These are phyloP conservation scores for Rhytidhysteron rufulum DNA, from an alignment of 2,329 filamentous ascomycete species.

Conservation along the genomic window DNA sequence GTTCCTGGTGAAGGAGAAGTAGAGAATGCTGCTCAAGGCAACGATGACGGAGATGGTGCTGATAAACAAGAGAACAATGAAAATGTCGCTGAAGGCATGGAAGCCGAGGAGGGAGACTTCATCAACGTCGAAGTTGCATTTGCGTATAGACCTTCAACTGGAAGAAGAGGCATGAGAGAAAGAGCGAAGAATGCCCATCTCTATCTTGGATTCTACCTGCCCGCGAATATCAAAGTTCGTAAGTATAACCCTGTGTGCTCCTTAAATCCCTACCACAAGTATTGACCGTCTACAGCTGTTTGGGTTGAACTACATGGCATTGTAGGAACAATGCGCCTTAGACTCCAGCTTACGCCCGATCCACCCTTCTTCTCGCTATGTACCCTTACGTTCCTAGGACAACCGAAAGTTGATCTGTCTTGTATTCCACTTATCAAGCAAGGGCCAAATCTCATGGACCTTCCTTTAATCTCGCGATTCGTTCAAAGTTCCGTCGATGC, in stretches of 20 bases:
- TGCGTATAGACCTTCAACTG: conserved; percentile 64
- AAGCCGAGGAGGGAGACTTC: conserved; percentile 73
- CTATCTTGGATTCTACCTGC: conserved; percentile 68
- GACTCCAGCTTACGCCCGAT: conserved; percentile 70
- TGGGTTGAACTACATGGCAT: conserved; percentile 74
- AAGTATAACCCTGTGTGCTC: conserved; percentile 14
- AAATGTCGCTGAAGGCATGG: conserved; percentile 58
- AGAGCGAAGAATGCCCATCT: conserved; percentile 71
- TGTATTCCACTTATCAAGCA: conserved; percentile 68
- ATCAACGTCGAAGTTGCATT: conserved; percentile 74
- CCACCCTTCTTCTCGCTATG: conserved; percentile 74
- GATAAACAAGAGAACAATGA: conserved; percentile 25
- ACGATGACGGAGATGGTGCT: conserved; percentile 22
- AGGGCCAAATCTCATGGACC: conserved; percentile 69
- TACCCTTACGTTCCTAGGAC: conserved; percentile 70
- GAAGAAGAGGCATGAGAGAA: conserved; percentile 55
- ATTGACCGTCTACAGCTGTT: conserved; percentile 46
- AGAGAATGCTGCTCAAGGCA: conserved; percentile 30
- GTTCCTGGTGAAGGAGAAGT: conserved; percentile 44
- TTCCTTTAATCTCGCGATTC: conserved; percentile 71
- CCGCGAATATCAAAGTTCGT: conserved; percentile 51
- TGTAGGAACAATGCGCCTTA: conserved; percentile 65
- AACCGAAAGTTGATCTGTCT: conserved; percentile 67
- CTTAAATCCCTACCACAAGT: background rate
- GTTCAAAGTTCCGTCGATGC: conserved; percentile 72